These are phyloP conservation scores for Lactuca saligna DNA, from an alignment of 129 eudicot species.

Conservation along the genomic window DNA sequence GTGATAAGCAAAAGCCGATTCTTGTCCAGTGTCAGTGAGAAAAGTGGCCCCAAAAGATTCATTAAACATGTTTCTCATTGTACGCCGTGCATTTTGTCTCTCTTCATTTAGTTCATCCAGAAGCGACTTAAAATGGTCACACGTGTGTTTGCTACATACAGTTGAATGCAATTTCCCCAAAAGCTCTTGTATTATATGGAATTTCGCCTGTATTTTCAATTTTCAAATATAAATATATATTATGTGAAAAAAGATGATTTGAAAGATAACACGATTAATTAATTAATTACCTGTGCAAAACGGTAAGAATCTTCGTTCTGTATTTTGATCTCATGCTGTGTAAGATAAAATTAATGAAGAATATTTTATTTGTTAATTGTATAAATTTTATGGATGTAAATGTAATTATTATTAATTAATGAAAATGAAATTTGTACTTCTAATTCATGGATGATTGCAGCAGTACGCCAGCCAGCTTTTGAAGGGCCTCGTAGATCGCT, in stretches of 20 bases:
- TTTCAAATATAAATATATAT: background rate
- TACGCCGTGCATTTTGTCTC: conserved; percentile 74
- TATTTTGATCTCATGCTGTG: conserved; percentile 88
- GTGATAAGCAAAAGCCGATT: conserved; percentile 91
- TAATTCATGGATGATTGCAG: conserved; percentile 93
- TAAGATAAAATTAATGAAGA: conserved; percentile 24
- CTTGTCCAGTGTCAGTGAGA: conserved; percentile 91
- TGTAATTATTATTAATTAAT: background rate
- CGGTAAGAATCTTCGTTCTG: conserved; percentile 87
- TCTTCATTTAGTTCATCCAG: conserved; percentile 75
- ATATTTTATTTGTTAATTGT: background rate
- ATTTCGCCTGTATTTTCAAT: conserved; percentile 63
- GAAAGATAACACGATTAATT: background rate
- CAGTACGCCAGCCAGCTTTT: conserved; percentile 99
- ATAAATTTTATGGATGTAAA: background rate
- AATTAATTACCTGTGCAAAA: conserved; percentile 73
- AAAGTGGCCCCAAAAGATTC: conserved; percentile 94
- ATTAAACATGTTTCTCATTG: conserved; percentile 89
- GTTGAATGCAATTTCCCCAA: conserved; percentile 87
- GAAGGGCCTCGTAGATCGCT: conserved; percentile 99
- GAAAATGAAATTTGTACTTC: conserved; percentile 50
- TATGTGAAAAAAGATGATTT: too few relatives aligned
- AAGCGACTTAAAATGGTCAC: conserved; percentile 64
- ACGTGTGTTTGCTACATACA: conserved; percentile 39
- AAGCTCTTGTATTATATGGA: conserved; percentile 92